Conservation (phyloP, 1,139 yeast species). For the Blastobotrys niveus region DNA sequence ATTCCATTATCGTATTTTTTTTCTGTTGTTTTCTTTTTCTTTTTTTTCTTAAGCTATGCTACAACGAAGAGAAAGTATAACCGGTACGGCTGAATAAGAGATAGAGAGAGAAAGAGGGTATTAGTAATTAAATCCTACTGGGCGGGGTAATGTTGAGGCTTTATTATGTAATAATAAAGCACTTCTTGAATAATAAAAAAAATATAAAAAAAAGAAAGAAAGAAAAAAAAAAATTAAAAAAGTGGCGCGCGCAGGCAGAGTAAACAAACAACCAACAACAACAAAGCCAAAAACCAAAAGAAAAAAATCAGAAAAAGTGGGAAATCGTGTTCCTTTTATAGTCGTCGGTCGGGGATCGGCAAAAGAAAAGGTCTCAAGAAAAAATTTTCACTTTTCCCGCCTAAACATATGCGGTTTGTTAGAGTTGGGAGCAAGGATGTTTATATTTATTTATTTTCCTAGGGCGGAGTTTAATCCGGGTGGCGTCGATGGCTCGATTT, state of each 20-base stretch:
- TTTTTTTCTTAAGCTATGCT: conserved; percentile 10
- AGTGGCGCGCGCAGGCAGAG: neutral
- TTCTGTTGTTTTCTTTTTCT: conserved; percentile 9
- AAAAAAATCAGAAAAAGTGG: neutral
- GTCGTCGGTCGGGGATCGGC: conserved; percentile 1
- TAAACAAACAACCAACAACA: neutral
- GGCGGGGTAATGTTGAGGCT: too few relatives aligned
- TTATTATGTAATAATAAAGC: too few relatives aligned
- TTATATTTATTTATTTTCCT: too few relatives aligned
- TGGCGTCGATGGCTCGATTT: too few relatives aligned
- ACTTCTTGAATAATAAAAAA: too few relatives aligned
- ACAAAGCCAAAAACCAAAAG: neutral
- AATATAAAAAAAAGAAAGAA: conserved; percentile 3
- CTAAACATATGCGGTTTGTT: too few relatives aligned
- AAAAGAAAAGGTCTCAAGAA: neutral
- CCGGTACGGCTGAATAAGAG: conserved; percentile 2
- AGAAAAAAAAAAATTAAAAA: conserved; percentile 7
- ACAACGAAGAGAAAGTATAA: neutral
- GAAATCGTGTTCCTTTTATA: conserved; percentile 6
- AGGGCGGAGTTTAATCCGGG: too few relatives aligned
- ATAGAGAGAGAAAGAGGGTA: neutral
- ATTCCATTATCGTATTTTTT: conserved; percentile 47
- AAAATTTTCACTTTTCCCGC: conserved; percentile 1
- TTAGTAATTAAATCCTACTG: neutral
- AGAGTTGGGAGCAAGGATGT: too few relatives aligned